Base-by-base conservation (phyloP, 176 grass and related monocot species). In the Oryza coarctata region DNA sequence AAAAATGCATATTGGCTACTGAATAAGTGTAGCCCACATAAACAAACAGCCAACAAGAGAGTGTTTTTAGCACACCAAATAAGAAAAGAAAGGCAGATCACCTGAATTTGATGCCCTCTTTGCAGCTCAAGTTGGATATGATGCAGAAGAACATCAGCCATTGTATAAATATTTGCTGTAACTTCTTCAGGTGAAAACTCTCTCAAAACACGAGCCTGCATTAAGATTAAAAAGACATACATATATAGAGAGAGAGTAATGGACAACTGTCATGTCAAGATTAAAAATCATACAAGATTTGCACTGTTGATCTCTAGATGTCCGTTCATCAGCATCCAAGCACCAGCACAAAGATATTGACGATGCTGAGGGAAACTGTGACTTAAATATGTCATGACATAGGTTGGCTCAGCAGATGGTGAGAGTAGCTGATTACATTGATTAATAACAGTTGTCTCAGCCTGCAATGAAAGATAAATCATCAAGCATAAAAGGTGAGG, bases 121-220 rank as follows among this genome's bases (percentile, higher is more conserved):
- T 98, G 93, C 83, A 91, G 60, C 70, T 97, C 94, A 68, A 88
- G 68, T 68, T 95, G 96, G 76, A 98, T 95, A 82, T 98, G 96
- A 85, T 95, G 96, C 63, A 98, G 85, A 93, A 98, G 96, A 86
- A 95, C 85, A 88, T 98, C 96, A 69, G 95, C 96, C 93, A 98
- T 91, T n/a, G 89, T 93, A 85, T 95, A 98, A 73, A 98, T 95
- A 82, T 98, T 98, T 72, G 93, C 90, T 40, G 96, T 98, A 67
- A 98, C 96, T 90, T 98, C 93, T 86, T 98, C 96, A 32, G 93
- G 92, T 73, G 92, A 91, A 74, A 98, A 84, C 72, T 98, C 95
- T 76, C 90, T 98, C 76, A 98, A 85, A 43, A 98, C 95, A 32
- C 88, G 92, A 33, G 92, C 92, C 95, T 98, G 87, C 33, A 84